phyloP scores from a whole-genome alignment of 1,284 basidiomycete species.

The Volvariella surrecta region DNA sequence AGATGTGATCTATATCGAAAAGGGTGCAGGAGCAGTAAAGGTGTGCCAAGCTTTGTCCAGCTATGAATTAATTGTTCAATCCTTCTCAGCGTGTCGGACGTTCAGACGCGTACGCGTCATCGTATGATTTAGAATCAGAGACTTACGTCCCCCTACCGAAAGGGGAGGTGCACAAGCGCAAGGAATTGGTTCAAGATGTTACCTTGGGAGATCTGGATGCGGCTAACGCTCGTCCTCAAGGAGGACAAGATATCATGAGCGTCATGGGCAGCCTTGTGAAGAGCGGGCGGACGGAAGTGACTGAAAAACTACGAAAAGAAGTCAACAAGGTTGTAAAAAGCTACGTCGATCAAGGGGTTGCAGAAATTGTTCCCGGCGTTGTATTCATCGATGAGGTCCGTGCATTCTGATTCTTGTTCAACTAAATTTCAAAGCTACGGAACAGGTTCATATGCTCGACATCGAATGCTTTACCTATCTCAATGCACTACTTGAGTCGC shows the following conservation, averaged over 20 bases:
- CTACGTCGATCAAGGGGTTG: slow-evolving; percentile 97
- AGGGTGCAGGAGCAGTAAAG: slow-evolving; percentile 94
- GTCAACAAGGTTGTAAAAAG: slow-evolving; percentile 98
- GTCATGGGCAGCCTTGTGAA: slow-evolving; percentile 98
- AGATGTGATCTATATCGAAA: slow-evolving; percentile 96
- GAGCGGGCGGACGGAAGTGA: slow-evolving; percentile 91
- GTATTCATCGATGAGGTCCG: slow-evolving; percentile 97
- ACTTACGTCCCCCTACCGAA: slow-evolving; percentile 98
- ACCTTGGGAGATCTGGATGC: slow-evolving; percentile 96
- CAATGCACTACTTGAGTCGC: slow-evolving; percentile 91
- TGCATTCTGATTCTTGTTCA: neutral
- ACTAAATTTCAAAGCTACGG: neutral
- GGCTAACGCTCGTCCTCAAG: slow-evolving; percentile 92
- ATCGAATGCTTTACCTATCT: slow-evolving; percentile 99
- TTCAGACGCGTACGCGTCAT: slow-evolving; percentile 97
- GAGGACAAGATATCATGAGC: slow-evolving; percentile 97
- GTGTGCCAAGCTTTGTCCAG: slow-evolving; percentile 29
- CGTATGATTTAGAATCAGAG: slow-evolving; percentile 96
- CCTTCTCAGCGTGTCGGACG: slow-evolving; percentile 77
- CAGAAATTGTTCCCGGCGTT: slow-evolving; percentile 95
- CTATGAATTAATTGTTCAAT: slow-evolving; percentile 2
- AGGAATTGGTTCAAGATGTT: slow-evolving; percentile 96
- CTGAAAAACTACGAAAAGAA: slow-evolving; percentile 91
- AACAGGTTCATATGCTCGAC: slow-evolving; percentile 96
- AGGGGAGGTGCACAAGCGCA: slow-evolving; percentile 96